These are phyloP conservation scores for Talaromyces stipitatus DNA, from an alignment of 495 filamentous ascomycete species.

Conservation along the genomic window DNA sequence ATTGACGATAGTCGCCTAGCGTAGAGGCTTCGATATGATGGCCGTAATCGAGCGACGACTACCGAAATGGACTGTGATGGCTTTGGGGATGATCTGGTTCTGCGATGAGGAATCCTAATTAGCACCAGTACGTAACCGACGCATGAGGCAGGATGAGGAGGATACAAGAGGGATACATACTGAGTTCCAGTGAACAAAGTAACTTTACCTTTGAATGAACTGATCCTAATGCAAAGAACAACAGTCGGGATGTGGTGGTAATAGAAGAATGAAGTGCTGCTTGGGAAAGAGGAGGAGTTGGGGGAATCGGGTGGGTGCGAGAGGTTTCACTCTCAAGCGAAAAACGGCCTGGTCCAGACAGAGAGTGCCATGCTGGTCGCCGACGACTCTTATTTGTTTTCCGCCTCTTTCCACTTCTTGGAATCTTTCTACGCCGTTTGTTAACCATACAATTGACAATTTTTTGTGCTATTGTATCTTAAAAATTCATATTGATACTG, in stretches of 20 bases:
- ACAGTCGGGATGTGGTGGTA: conserved; percentile 21
- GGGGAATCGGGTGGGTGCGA: conserved; percentile 9
- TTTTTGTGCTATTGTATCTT: background rate
- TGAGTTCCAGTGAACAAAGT: background rate
- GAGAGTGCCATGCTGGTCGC: conserved; percentile 28
- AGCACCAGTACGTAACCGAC: background rate
- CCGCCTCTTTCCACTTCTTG: conserved; percentile 1
- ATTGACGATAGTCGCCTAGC: background rate
- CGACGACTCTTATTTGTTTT: conserved; percentile 7
- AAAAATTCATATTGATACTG: background rate
- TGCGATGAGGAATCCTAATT: conserved; percentile 1
- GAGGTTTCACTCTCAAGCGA: conserved; percentile 39
- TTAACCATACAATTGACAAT: background rate
- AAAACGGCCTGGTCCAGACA: conserved; percentile 25
- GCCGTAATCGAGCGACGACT: background rate
- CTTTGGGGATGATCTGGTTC: background rate
- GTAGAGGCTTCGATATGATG: background rate
- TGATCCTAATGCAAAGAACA: conserved; percentile 7
- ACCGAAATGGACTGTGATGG: background rate
- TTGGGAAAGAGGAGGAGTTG: conserved; percentile 9
- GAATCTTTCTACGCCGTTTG: background rate
- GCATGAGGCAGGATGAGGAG: conserved; percentile 10
- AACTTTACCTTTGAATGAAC: background rate
- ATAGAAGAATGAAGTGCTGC: conserved; percentile 18
- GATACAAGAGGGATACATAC: conserved; percentile 6